These are phyloP conservation scores for Phlyctochytrium bullatum DNA, from an alignment of 192 early-diverging fungal species.

Conservation along the genomic window DNA sequence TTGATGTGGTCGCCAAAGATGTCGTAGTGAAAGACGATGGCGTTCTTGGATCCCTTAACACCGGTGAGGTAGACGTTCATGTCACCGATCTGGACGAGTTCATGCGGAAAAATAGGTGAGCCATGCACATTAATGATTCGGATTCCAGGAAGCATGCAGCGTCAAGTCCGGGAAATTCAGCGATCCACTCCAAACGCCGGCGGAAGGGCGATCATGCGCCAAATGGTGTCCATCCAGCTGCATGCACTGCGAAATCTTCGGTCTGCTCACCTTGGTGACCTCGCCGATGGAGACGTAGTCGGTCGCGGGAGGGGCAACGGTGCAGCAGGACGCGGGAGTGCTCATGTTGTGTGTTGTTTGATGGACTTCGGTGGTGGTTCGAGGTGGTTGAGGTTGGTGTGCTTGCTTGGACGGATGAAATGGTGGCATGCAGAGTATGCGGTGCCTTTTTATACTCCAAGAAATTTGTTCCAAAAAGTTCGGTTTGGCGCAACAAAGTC, in stretches of 20 bases:
- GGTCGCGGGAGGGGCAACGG: neutral
- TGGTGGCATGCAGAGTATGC: too few relatives aligned
- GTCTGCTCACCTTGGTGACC: neutral
- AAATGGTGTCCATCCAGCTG: neutral
- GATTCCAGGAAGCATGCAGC: neutral
- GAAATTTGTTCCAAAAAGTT: too few relatives aligned
- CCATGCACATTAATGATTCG: conserved; percentile 1
- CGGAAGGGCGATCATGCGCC: neutral
- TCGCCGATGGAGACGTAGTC: neutral
- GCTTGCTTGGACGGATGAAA: too few relatives aligned
- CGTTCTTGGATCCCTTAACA: conserved; percentile 8
- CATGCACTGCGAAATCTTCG: neutral
- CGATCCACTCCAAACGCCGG: neutral
- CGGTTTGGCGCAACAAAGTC: too few relatives aligned
- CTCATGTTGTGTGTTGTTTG: too few relatives aligned
- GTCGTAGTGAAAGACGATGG: conserved; percentile 19
- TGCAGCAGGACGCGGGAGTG: neutral
- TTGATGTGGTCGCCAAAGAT: conserved; percentile 20
- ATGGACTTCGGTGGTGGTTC: neutral
- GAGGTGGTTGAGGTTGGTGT: neutral
- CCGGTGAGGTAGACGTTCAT: conserved; percentile 20
- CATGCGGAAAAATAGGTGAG: too few relatives aligned
- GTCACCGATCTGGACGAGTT: neutral
- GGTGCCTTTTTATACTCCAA: too few relatives aligned
- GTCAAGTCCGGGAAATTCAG: too few relatives aligned